Evolutionary conservation across 345 rosid genomes (phyloP).

Genomic region (Citrus trifoliata): DNA sequence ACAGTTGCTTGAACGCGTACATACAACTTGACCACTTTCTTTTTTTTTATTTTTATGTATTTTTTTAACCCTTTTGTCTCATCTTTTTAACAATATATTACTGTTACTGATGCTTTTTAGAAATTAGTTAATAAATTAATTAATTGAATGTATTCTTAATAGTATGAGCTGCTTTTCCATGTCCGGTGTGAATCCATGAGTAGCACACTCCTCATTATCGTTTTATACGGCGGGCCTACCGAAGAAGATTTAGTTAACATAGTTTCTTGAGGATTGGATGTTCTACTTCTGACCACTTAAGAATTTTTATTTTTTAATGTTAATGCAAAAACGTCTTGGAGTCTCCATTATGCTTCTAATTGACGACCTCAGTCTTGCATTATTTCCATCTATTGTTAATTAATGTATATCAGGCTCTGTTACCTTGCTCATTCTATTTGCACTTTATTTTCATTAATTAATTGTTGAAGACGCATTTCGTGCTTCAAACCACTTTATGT

Average conservation of each 20-base stretch:
- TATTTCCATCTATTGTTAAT: background rate
- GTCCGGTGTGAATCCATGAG: background rate
- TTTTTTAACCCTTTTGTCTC: background rate
- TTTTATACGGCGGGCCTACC: background rate
- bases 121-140: background rate
- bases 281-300: background rate
- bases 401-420: background rate
- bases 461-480: background rate
- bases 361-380: background rate
- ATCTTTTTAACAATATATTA: too few relatives aligned
- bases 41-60: conserved; percentile 1
- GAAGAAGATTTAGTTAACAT: background rate
- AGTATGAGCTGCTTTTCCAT: background rate
- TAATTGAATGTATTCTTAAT: background rate
- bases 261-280: background rate
- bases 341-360: background rate
- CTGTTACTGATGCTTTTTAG: too few relatives aligned
- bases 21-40: too few relatives aligned
- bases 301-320: background rate
- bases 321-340: background rate
- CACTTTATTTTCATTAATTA: background rate
- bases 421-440: background rate
- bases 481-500: background rate
- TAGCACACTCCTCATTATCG: background rate
- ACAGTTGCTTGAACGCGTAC: background rate